Percentiles rank a stretch among this genome's conserved stretches.
phyloP scores from a whole-genome alignment of 306 rosid genomes.

The Pterocarpus macrocarpus region DNA sequence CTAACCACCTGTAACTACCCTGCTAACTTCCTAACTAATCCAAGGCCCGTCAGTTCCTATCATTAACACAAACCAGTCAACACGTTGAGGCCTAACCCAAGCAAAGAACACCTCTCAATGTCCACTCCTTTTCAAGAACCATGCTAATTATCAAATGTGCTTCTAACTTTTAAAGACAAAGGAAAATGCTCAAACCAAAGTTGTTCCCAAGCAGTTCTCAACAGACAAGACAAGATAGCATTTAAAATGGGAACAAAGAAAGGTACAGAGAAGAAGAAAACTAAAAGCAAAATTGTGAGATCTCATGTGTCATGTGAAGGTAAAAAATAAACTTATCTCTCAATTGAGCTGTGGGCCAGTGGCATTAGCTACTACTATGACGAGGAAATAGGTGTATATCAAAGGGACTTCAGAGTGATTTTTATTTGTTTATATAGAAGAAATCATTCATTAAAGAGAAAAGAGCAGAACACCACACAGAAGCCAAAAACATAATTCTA shows the following conservation, averaged over 20 bases:
- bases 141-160: neutral
- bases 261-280: slow-evolving; percentile 1
- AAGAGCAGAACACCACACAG: neutral
- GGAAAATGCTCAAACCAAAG: neutral
- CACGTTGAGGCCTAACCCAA: neutral
- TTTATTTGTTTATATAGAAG: neutral
- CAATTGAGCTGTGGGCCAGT: neutral
- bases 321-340: neutral
- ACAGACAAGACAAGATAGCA: neutral
- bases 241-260: slow-evolving; percentile 1
- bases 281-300: neutral
- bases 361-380: neutral
- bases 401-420: neutral
- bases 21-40: no score
- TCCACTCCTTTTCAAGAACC: slow-evolving; percentile 9
- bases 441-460: neutral
- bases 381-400: neutral
- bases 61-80: neutral
- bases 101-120: neutral
- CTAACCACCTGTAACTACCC: no score
- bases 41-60: no score
- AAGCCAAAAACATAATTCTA: slow-evolving; percentile 12
- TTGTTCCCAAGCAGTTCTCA: neutral
- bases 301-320: neutral
- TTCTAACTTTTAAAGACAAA: slow-evolving; percentile 1